Evolutionary conservation across 768 basidiomycete genomes (phyloP).

Genomic region (Leccinum longicurvipes): DNA sequence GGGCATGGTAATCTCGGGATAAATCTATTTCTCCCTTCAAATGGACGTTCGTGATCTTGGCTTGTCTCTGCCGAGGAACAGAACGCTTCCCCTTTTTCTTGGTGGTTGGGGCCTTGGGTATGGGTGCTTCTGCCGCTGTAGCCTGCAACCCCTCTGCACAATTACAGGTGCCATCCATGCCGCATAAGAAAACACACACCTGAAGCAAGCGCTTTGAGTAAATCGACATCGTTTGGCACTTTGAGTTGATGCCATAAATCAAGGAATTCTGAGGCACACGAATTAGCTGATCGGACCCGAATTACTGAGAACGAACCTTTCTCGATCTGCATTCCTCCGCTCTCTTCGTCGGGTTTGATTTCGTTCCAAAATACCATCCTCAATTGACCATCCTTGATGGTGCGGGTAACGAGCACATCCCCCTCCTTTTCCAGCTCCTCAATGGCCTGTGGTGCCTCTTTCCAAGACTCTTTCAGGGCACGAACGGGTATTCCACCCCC

Average conservation of each 20-base stretch:
- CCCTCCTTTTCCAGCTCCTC: conserved; percentile 90
- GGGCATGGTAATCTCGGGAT: conserved; percentile 60
- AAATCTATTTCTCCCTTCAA: conserved; percentile 84
- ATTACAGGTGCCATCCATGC: neutral
- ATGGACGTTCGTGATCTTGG: conserved; percentile 87
- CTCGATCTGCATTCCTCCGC: conserved; percentile 69
- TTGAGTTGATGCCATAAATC: conserved; percentile 85
- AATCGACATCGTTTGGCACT: conserved; percentile 83
- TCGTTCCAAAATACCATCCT: conserved; percentile 92
- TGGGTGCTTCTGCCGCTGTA: conserved; percentile 61
- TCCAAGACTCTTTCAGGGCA: conserved; percentile 87
- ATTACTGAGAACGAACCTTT: conserved; percentile 51
- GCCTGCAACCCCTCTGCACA: conserved; percentile 73
- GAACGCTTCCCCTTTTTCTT: conserved; percentile 85
- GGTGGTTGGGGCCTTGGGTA: conserved; percentile 51
- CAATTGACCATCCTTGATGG: conserved; percentile 76
- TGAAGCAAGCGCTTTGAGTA: conserved; percentile 71
- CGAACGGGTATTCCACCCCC: conserved; percentile 85
- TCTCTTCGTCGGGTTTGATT: conserved; percentile 71
- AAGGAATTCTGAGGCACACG: conserved; percentile 60
- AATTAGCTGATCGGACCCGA: conserved; percentile 3
- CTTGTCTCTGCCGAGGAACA: conserved; percentile 68
- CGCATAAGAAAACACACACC: conserved; percentile 39
- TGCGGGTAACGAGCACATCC: conserved; percentile 84
- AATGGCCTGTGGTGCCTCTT: conserved; percentile 76